phyloP scores from a whole-genome alignment of 2,329 filamentous ascomycete species.

The Leptographium procerum region DNA sequence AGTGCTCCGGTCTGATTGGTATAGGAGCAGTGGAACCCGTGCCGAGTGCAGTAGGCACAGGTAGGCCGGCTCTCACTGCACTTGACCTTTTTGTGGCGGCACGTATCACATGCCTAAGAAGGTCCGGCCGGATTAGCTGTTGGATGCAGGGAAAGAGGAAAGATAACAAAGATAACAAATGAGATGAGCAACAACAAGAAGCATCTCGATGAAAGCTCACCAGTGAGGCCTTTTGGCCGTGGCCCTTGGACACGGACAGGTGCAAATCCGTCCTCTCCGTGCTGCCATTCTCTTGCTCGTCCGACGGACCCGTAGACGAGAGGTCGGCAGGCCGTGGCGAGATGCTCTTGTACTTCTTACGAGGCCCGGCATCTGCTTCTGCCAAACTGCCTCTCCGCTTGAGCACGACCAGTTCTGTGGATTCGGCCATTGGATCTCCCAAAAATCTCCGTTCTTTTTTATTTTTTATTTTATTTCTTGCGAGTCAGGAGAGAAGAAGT shows the following conservation, averaged over 20 bases:
- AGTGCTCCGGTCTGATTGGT: not conserved
- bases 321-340: not conserved
- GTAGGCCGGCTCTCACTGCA: not conserved
- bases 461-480: not conserved
- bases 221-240: not conserved
- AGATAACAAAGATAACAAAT: too few species aligned
- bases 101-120: not conserved
- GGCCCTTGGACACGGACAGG: not conserved
- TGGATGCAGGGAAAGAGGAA: not conserved
- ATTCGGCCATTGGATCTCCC: not conserved
- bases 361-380: not conserved
- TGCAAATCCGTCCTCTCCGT: too few species aligned
- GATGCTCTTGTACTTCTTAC: not conserved
- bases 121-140: not conserved
- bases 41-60: not conserved
- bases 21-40: not conserved
- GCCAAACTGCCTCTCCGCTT: not conserved
- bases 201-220: not conserved
- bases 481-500: not conserved
- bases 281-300: too few species aligned
- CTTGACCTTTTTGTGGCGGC: constrained; percentile 2
- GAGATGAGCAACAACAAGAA: too few species aligned
- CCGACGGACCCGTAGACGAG: too few species aligned
- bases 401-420: not conserved
- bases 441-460: not conserved